Evolutionary conservation across 176 grass and related monocot species (phyloP).

Genomic region (Aegilops tauschii): DNA sequence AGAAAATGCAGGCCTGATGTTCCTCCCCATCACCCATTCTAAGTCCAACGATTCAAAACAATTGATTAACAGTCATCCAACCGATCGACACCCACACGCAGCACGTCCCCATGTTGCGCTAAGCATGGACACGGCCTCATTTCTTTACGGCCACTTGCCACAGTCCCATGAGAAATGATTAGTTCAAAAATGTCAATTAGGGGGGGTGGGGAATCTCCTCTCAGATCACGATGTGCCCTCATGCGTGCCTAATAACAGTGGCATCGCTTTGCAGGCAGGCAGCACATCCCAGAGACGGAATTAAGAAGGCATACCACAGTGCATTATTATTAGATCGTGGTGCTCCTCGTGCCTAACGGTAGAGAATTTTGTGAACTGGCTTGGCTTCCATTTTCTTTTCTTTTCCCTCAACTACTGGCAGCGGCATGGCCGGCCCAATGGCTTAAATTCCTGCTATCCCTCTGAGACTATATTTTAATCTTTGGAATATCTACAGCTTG

Average conservation of each 20-base stretch:
- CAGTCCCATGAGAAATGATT: slow-evolving; percentile 52
- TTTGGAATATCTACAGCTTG: background rate
- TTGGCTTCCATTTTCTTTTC: background rate
- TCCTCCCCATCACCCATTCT: background rate
- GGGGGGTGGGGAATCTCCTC: slow-evolving; percentile 30
- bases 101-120: slow-evolving; percentile 40
- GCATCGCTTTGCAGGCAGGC: slow-evolving; percentile 3
- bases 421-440: slow-evolving; percentile 3
- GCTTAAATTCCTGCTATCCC: background rate
- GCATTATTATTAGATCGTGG: slow-evolving; percentile 37
- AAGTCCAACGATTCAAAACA: background rate
- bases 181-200: slow-evolving; percentile 38
- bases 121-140: slow-evolving; percentile 27
- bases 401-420: background rate
- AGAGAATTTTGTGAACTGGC: slow-evolving; percentile 12
- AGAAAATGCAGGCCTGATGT: slow-evolving; percentile 2
- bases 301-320: background rate
- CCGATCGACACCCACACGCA: slow-evolving; percentile 26
- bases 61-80: background rate
- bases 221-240: slow-evolving; percentile 37
- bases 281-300: slow-evolving; percentile 2
- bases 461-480: background rate
- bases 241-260: slow-evolving; percentile 7
- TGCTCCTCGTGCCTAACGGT: slow-evolving; percentile 47
- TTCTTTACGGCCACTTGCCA: slow-evolving; percentile 24